These are phyloP conservation scores for Colletotrichum musicola DNA, from an alignment of 2,329 filamentous ascomycete species.

Conservation along the genomic window DNA sequence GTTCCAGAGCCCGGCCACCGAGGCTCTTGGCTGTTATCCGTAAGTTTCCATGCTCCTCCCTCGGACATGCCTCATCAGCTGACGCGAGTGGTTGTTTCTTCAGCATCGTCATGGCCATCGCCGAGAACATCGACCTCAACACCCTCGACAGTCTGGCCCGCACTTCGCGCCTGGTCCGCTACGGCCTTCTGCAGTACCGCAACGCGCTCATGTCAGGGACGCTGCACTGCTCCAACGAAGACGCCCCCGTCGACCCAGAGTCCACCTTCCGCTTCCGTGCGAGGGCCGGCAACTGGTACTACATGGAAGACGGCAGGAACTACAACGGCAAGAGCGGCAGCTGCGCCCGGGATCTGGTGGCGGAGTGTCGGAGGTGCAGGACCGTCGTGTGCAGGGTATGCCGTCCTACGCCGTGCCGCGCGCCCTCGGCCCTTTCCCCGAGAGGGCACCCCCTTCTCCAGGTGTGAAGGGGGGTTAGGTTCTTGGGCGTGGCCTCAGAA, in stretches of 20 bases:
- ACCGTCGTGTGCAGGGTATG: constrained; percentile 83
- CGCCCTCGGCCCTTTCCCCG: constrained; percentile 10
- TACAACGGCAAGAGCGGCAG: constrained; percentile 77
- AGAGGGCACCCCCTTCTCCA: neutral
- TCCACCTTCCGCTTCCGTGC: constrained; percentile 70
- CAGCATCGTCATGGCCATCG: constrained; percentile 83
- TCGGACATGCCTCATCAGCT: neutral
- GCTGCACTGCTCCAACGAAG: constrained; percentile 83
- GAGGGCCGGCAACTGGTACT: constrained; percentile 69
- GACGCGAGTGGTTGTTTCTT: constrained; percentile 2
- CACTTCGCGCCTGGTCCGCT: constrained; percentile 84
- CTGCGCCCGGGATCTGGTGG: constrained; percentile 91
- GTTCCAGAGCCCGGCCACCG: constrained; percentile 43
- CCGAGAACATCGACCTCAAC: constrained; percentile 85
- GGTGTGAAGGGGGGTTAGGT: constrained; percentile 11
- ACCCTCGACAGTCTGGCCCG: constrained; percentile 85
- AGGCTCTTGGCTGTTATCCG: constrained; percentile 54
- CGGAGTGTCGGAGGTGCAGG: constrained; percentile 82
- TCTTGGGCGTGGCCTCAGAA: neutral
- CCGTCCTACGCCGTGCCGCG: constrained; percentile 31
- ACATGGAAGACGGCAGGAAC: constrained; percentile 68
- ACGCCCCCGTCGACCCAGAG: constrained; percentile 64
- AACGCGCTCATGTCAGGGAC: constrained; percentile 79
- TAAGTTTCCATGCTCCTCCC: constrained; percentile 40
- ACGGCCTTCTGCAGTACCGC: constrained; percentile 83